Evolutionary conservation across 768 basidiomycete species (phyloP).

Genomic region (Tylopilus sp.): DNA sequence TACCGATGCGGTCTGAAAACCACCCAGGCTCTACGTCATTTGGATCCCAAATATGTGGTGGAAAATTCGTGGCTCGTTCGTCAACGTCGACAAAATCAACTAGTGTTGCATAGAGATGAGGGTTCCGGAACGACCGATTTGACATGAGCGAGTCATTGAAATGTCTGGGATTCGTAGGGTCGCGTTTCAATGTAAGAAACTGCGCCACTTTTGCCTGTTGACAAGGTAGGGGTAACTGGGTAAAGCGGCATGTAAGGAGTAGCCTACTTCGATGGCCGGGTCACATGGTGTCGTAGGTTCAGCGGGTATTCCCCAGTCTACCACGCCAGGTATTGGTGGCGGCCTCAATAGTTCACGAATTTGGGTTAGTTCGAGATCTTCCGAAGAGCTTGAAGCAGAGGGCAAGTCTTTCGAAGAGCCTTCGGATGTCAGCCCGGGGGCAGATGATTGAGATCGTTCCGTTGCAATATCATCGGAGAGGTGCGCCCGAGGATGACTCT

Average conservation of each 20-base stretch:
- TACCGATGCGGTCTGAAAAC: slow-evolving; percentile 78
- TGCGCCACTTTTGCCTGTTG: slow-evolving; percentile 73
- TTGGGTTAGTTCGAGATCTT: slow-evolving; percentile 46
- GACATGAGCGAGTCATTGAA: slow-evolving; percentile 96
- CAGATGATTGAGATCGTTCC: slow-evolving; percentile 10
- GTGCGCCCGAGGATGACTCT: slow-evolving; percentile 48
- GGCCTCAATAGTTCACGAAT: slow-evolving; percentile 60
- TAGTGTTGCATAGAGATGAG: slow-evolving; percentile 91
- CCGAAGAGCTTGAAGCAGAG: slow-evolving; percentile 17
- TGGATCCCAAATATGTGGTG: slow-evolving; percentile 70
- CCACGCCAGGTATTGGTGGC: slow-evolving; percentile 57
- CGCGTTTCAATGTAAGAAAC: slow-evolving; percentile 70
- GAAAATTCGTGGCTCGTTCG: slow-evolving; percentile 84
- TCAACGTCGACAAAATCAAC: slow-evolving; percentile 94
- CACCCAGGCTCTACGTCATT: slow-evolving; percentile 61
- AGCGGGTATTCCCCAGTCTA: slow-evolving; percentile 78
- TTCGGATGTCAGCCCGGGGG: slow-evolving; percentile 10
- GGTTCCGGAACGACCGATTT: slow-evolving; percentile 91
- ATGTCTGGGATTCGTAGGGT: slow-evolving; percentile 65
- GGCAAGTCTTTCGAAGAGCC: slow-evolving; percentile 13
- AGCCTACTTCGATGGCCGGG: slow-evolving; percentile 55
- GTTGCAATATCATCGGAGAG: slow-evolving; percentile 43
- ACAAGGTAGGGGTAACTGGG: not conserved
- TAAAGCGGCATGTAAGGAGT: not conserved
- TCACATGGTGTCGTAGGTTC: slow-evolving; percentile 53